Conservation (phyloP, 1,139 yeast species). For the Hyphopichia buzzinii region DNA sequence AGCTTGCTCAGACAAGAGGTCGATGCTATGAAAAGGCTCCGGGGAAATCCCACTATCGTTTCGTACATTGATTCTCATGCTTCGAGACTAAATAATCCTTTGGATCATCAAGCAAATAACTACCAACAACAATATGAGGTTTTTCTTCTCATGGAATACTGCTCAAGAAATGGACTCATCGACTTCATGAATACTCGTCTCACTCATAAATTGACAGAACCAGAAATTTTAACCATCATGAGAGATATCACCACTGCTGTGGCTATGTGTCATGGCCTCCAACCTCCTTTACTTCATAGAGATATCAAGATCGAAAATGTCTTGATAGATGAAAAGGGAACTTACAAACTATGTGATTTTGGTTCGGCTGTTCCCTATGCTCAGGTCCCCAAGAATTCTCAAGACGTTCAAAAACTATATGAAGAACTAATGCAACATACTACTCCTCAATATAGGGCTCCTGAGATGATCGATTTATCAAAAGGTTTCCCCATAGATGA, state of each 20-base stretch:
- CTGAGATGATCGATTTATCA: constrained; percentile 92
- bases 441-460: constrained; percentile 95
- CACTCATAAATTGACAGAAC: constrained; percentile 74
- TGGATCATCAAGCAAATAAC: constrained; percentile 9
- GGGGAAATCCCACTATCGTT: constrained; percentile 78
- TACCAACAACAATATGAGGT: constrained; percentile 70
- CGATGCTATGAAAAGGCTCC: constrained; percentile 77
- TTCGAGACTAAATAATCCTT: constrained; percentile 46
- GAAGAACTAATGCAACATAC: constrained; percentile 89
- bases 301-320: constrained; percentile 97
- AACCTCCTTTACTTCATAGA: constrained; percentile 82
- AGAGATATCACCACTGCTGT: constrained; percentile 80
- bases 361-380: constrained; percentile 82
- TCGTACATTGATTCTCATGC: constrained; percentile 95
- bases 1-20: constrained; percentile 73
- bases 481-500: constrained; percentile 88
- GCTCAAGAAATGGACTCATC: constrained; percentile 80
- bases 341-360: constrained; percentile 86
- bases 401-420: constrained; percentile 66
- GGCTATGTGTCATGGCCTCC: constrained; percentile 81
- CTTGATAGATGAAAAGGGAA: constrained; percentile 67
- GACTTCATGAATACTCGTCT: constrained; percentile 94
- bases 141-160: constrained; percentile 86
- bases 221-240: constrained; percentile 81
- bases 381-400: constrained; percentile 62